phyloP scores from a whole-genome alignment of 2,329 filamentous ascomycete species.

The Penicillium corylophilum region DNA sequence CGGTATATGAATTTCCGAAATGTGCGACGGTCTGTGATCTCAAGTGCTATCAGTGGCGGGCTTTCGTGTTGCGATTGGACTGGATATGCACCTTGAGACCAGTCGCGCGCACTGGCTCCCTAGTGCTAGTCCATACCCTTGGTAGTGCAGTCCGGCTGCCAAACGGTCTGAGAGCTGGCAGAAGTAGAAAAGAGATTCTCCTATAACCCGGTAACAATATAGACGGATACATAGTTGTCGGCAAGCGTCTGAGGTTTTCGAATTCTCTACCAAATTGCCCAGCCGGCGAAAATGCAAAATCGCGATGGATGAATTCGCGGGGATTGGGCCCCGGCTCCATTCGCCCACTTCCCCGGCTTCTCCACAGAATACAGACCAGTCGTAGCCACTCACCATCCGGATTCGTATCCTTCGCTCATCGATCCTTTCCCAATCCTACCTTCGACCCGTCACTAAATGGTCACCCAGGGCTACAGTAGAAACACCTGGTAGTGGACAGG shows the following conservation, averaged over 20 bases:
- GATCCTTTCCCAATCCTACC: background rate
- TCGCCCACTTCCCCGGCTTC: background rate
- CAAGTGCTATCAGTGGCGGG: background rate
- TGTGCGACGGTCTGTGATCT: background rate
- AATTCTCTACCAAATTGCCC: background rate
- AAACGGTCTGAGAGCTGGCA: background rate
- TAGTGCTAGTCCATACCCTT: background rate
- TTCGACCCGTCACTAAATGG: background rate
- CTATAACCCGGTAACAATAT: background rate
- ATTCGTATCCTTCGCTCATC: background rate
- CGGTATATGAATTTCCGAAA: conserved; percentile 1
- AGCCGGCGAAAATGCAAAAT: background rate
- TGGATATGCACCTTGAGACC: background rate
- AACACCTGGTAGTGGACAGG: background rate
- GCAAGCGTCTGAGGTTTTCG: background rate
- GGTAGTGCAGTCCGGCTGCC: background rate
- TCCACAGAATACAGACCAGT: background rate
- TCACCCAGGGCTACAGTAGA: background rate
- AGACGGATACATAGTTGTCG: background rate
- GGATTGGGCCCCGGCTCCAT: background rate
- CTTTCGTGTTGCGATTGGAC: background rate
- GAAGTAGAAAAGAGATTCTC: background rate
- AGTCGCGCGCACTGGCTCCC: background rate
- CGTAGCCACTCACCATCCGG: background rate
- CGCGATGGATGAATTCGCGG: background rate